Evolutionary conservation across 1,139 yeast species (phyloP).

Genomic region (Kluyveromyces sp.): DNA sequence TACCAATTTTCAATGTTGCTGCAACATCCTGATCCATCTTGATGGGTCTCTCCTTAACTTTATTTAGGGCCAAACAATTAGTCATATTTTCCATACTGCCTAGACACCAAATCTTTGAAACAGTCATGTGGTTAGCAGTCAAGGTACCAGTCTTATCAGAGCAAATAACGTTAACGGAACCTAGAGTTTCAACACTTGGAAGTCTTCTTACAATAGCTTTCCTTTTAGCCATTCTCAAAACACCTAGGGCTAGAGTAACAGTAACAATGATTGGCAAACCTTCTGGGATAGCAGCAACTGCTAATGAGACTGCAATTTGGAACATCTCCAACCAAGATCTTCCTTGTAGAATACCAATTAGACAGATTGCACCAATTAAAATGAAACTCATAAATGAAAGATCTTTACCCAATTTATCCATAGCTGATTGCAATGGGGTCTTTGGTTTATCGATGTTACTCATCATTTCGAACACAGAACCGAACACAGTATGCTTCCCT

Average conservation of each 20-base stretch:
- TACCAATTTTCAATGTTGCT: slow-evolving; percentile 57
- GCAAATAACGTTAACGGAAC: slow-evolving; percentile 91
- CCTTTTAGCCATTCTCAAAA: slow-evolving; percentile 86
- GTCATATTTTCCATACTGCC: slow-evolving; percentile 50
- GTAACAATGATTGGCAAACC: slow-evolving; percentile 96
- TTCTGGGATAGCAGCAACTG: slow-evolving; percentile 98
- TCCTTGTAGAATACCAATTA: slow-evolving; percentile 83
- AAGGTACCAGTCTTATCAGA: slow-evolving; percentile 94
- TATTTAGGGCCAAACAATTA: slow-evolving; percentile 33
- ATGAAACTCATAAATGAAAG: slow-evolving; percentile 73
- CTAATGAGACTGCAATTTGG: slow-evolving; percentile 90
- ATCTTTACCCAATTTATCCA: slow-evolving; percentile 92
- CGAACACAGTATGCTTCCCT: slow-evolving; percentile 82
- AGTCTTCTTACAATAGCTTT: slow-evolving; percentile 88
- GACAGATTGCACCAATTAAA: slow-evolving; percentile 78
- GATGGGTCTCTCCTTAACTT: slow-evolving; percentile 25
- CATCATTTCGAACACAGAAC: slow-evolving; percentile 88
- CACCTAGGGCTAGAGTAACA: slow-evolving; percentile 91
- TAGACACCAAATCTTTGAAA: slow-evolving; percentile 75
- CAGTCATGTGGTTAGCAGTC: slow-evolving; percentile 91
- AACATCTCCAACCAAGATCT: slow-evolving; percentile 95
- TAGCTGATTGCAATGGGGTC: slow-evolving; percentile 87
- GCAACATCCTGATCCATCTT: slow-evolving; percentile 46
- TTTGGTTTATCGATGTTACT: slow-evolving; percentile 88
- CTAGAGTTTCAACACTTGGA: slow-evolving; percentile 93